Conservation (phyloP, 2,329 filamentous ascomycete genomes). For the Incumbomyces lentus region DNA sequence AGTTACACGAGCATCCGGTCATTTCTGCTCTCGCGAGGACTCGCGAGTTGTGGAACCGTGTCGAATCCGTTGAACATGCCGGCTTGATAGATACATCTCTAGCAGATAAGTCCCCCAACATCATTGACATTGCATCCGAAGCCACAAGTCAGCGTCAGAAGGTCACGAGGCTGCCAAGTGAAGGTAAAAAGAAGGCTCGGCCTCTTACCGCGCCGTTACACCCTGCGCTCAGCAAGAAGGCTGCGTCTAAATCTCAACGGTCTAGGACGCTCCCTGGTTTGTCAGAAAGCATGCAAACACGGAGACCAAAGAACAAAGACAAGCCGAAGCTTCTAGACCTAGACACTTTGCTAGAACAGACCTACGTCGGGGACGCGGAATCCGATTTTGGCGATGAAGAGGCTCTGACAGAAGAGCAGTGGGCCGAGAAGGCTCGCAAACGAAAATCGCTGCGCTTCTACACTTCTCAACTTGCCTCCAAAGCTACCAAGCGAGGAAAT, state of each 20-base stretch:
- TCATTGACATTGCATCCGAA: not conserved
- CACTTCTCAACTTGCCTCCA: conserved; percentile 93
- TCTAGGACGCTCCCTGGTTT: conserved; percentile 25
- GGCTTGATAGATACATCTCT: too few species aligned
- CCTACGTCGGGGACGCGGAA: conserved; percentile 45
- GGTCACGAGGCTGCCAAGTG: not conserved
- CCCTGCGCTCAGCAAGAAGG: conserved; percentile 27
- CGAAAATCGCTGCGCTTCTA: conserved; percentile 96
- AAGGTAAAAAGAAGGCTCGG: not conserved
- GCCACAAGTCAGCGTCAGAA: not conserved
- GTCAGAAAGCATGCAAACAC: conserved; percentile 35
- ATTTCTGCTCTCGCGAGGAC: conserved; percentile 78
- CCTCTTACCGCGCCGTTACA: conserved; percentile 3
- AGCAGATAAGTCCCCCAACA: not conserved
- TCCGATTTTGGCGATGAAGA: conserved; percentile 94
- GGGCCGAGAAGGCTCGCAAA: conserved; percentile 75
- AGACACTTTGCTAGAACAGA: conserved; percentile 29
- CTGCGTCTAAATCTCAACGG: conserved; percentile 24
- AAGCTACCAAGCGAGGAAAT: conserved; percentile 65
- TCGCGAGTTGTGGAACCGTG: conserved; percentile 67
- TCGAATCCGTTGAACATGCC: conserved; percentile 47
- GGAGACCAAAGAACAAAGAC: conserved; percentile 57
- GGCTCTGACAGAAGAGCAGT: conserved; percentile 62
- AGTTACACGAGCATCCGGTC: conserved; percentile 78
- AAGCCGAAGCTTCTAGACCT: conserved; percentile 39